phyloP scores from a whole-genome alignment of 192 early-diverging fungal species.

The Backusella tuberculispora region DNA sequence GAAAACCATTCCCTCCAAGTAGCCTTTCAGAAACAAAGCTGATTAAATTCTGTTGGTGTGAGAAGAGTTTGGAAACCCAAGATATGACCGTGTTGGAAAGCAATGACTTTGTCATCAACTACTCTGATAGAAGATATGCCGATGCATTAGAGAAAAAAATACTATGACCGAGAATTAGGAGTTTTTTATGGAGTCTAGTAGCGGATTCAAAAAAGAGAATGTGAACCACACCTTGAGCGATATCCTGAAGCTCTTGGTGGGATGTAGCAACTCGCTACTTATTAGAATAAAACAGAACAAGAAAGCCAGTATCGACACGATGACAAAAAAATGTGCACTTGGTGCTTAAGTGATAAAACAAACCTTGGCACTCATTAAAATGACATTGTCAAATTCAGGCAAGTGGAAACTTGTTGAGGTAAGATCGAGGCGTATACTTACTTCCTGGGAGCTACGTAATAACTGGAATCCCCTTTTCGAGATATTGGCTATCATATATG shows the following conservation, averaged over 20 bases:
- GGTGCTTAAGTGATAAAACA: constrained; percentile 6
- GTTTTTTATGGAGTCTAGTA: constrained; percentile 10
- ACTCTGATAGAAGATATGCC: neutral
- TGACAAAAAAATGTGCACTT: constrained; percentile 6
- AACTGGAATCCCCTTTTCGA: constrained; percentile 9
- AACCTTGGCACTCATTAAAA: constrained; percentile 5
- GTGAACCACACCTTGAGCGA: constrained; percentile 10
- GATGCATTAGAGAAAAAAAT: neutral
- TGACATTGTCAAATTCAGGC: constrained; percentile 1
- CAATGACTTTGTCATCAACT: neutral
- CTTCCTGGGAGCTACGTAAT: constrained; percentile 1
- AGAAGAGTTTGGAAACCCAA: neutral
- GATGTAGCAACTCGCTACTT: constrained; percentile 16
- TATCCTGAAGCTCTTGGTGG: constrained; percentile 6
- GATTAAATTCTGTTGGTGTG: neutral
- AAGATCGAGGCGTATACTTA: neutral
- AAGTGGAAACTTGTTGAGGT: constrained; percentile 12
- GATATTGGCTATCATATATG: constrained; percentile 8
- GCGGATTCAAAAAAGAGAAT: constrained; percentile 15
- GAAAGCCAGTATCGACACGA: constrained; percentile 12
- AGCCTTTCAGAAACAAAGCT: neutral
- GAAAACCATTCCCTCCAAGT: no score
- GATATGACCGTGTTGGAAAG: neutral
- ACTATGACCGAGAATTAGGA: neutral
- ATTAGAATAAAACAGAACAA: constrained; percentile 13